A percentile compares a stretch with the other conserved stretches of the same genome.
These are phyloP conservation scores for Inonotus obliquus DNA, from an alignment of 1,284 basidiomycete genomes.

Conservation along the genomic window DNA sequence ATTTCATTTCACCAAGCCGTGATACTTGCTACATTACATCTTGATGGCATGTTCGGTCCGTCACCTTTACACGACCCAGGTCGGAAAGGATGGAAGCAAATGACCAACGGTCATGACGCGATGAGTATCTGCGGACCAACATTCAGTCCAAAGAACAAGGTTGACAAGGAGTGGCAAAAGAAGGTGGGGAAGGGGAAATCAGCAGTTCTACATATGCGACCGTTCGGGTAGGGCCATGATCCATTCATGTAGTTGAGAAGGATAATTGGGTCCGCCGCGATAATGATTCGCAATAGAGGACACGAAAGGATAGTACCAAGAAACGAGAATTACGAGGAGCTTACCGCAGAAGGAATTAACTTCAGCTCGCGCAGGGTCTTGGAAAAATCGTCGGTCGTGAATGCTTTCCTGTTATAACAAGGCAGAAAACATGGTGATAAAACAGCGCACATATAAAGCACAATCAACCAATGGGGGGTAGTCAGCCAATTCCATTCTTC, in stretches of 20 bases:
- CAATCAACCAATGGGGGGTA: neutral
- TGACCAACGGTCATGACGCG: constrained; percentile 32
- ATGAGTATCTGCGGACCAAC: constrained; percentile 45
- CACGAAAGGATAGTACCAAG: neutral
- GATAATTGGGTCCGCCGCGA: neutral
- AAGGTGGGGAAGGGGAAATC: neutral
- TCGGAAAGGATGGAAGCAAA: neutral
- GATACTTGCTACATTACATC: neutral
- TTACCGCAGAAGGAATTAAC: constrained; percentile 74
- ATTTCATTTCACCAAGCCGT: too few species aligned
- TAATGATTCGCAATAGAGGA: neutral
- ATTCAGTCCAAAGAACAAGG: constrained; percentile 4
- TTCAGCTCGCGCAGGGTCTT: constrained; percentile 68
- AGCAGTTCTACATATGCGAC: too few species aligned
- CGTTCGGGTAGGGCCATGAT: neutral
- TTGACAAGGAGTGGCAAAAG: neutral
- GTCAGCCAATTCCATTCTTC: neutral
- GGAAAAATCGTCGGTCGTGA: constrained; percentile 56
- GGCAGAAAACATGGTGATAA: neutral
- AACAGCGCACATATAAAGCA: neutral
- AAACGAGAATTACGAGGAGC: constrained; percentile 22
- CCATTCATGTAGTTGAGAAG: neutral
- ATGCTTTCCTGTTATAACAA: constrained; percentile 55
- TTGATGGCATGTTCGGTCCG: neutral
- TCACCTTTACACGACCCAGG: neutral